Evolutionary conservation across 2,329 filamentous ascomycete genomes (phyloP), one percentile per base, ranked within the genome.

Genomic region (Plenodomus biglobosus): DNA sequence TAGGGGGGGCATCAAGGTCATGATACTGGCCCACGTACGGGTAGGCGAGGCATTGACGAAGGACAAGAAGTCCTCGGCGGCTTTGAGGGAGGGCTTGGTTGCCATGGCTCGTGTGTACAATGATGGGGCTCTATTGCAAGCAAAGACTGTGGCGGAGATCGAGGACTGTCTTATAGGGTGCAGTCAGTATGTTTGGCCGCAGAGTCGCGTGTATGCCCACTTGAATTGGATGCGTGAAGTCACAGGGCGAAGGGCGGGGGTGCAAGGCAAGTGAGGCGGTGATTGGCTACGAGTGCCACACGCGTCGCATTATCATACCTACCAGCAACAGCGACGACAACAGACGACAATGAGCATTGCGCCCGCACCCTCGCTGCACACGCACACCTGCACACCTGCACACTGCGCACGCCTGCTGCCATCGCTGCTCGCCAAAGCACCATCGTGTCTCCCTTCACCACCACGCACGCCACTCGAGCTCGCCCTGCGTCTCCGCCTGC

Each of bases 1-100:
- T 19, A 18, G 20, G 21, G 20, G 21, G 27, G 22, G 48, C 41
- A 50, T 46, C 34, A 47, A 35, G 34, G 37, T 43, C 27, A 40
- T 22, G 11, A 18, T 1, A 24, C 17, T 27, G 38, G 15, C 40
- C 40, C 41, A 72, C 84, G 62, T 80, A 96, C 92, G 92, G 44
- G 92, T 95, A 11, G 94, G 94, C 49, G 92, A 96, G 55, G 86
- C 88, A 75, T 96, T 95, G 71, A 96, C 86, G 76, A 96, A 96
- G 75, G 90, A 87, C 68, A 96, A 76, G 73, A 96, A 96, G 78
- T 95, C 90, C 74, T 87, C 77, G 45, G 89, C 89, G 46, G 68
- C 75, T 52, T 74, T 63, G 47, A 76, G 66, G 1, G 75, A 74
- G 11, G 71, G 70, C 50, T 72, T 73, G 58, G 65, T 52, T 20